phyloP scores from a whole-genome alignment of 257 asterid species.

The Hygrophila difformis region DNA sequence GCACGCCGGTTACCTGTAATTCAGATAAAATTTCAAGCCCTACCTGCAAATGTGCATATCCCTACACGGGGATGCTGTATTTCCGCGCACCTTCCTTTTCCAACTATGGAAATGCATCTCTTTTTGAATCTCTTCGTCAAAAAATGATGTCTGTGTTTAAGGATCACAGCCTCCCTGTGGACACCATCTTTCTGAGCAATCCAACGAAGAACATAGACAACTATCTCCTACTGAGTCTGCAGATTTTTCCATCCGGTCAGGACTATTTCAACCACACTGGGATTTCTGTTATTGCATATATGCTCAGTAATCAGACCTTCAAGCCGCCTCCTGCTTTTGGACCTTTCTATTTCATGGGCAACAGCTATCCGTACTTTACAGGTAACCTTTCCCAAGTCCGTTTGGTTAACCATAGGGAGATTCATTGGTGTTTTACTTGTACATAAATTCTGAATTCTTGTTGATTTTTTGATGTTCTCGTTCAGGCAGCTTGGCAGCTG shows the following conservation, averaged over 20 bases:
- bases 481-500: conserved; percentile 21
- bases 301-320: conserved; percentile 74
- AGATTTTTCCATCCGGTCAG: conserved; percentile 46
- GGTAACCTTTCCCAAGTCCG: no score
- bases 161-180: conserved; percentile 44
- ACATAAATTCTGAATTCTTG: no score
- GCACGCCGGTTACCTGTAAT: conserved; percentile 38
- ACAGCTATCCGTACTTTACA: conserved; percentile 30
- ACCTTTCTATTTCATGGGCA: conserved; percentile 46
- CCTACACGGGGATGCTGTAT: conserved; percentile 53
- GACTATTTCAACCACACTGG: conserved; percentile 55
- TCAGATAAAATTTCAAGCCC: conserved; percentile 45
- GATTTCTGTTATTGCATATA: conserved; percentile 42
- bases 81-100: conserved; percentile 81
- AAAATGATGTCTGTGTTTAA: conserved; percentile 33
- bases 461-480: background rate
- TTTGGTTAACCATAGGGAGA: no score
- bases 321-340: conserved; percentile 59
- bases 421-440: no score
- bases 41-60: conserved; percentile 59
- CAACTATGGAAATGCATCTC: conserved; percentile 31
- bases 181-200: conserved; percentile 57
- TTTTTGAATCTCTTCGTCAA: conserved; percentile 27
- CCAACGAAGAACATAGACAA: conserved; percentile 46
- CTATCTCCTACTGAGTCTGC: conserved; percentile 43